Evolutionary conservation across 1,139 yeast species (phyloP), one percentile per base, ranked within the genome.

Genomic region (Kodamaea fungicola): DNA sequence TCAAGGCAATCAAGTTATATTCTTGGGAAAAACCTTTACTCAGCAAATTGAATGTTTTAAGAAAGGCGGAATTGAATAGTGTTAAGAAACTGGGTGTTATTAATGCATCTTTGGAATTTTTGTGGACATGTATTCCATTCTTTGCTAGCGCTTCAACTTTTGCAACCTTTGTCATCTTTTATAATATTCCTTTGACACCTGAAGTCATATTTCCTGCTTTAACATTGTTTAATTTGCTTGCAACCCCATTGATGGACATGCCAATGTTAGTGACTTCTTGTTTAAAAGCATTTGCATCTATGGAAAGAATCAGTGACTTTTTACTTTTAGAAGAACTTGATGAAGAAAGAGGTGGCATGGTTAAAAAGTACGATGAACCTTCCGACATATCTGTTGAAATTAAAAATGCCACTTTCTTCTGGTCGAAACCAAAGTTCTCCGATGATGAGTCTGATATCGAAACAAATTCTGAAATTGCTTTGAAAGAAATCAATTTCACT

Each of bases 11-110:
- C 43, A 68, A 68, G 40, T 56, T 66, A 30, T 66, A 65, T 42
- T 61, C 69, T 4, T 66, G 72, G 72, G 71, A 66, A 39, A 43
- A 47, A 25, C 72, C 74, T 12, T 64, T 67, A 66, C 47, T 67
- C 43, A 48, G 51, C 19, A 57, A 64, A 41, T 54, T 68, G 32
- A 52, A 55, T 29, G 57, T 49, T 4, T 51, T 67, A 23, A 61
- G 74, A 56, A 62, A 55, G 16, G 54, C 62, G 34, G 74, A 68
- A 43, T 57, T 67, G 41, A 40, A 35, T 12, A 55, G 56, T 26
- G 50, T 55, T 31, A 59, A 51, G 38, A 55, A 49, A 34, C 54
- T 63, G 34, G 73, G 71, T 22, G 50, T 64, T 9, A 56, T 51
- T 28, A 57, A 52, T 31, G 60, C 72, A 1, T 50, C 56, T 23